phyloP scores from a whole-genome alignment of 768 basidiomycete species.

The Lactifluus subvellereus region DNA sequence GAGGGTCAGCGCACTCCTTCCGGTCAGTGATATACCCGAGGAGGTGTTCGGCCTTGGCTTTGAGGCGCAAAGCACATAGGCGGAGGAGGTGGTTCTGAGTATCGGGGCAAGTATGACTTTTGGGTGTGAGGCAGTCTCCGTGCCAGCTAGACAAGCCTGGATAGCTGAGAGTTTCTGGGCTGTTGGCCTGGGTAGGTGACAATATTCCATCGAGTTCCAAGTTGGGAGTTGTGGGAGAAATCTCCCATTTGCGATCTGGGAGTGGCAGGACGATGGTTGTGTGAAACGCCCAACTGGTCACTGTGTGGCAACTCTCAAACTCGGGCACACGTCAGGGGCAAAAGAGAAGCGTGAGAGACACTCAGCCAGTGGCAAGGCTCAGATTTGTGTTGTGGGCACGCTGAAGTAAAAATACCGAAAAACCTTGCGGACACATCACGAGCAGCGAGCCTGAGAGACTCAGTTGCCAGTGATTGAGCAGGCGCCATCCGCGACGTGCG shows the following conservation, averaged over 20 bases:
- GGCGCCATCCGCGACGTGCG: too few relatives aligned
- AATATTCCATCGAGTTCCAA: conserved; percentile 27
- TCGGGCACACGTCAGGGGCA: conserved; percentile 51
- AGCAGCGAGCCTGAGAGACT: too few relatives aligned
- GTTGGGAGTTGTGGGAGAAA: conserved; percentile 2
- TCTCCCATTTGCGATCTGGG: conserved; percentile 32
- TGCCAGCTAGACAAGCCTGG: conserved; percentile 42
- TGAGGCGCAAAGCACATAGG: conserved; percentile 71
- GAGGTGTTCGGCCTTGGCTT: conserved; percentile 78
- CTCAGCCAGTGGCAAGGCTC: too few relatives aligned
- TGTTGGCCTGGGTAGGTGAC: conserved; percentile 42
- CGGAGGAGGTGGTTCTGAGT: conserved; percentile 82
- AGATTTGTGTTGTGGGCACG: too few relatives aligned
- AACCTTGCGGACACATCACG: too few relatives aligned
- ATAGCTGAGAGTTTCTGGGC: conserved; percentile 47
- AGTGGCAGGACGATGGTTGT: conserved; percentile 39
- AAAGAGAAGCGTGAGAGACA: conserved; percentile 63
- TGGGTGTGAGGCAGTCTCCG: conserved; percentile 33
- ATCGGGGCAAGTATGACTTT: too few relatives aligned
- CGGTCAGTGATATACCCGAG: conserved; percentile 86
- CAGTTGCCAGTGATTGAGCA: too few relatives aligned
- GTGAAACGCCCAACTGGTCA: conserved; percentile 39
- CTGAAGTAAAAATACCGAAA: too few relatives aligned
- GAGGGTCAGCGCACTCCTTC: conserved; percentile 70
- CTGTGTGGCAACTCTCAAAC: conserved; percentile 40